Evolutionary conservation across 805 yeast genomes (phyloP).

Genomic region (Starmerella lactis-condensi): DNA sequence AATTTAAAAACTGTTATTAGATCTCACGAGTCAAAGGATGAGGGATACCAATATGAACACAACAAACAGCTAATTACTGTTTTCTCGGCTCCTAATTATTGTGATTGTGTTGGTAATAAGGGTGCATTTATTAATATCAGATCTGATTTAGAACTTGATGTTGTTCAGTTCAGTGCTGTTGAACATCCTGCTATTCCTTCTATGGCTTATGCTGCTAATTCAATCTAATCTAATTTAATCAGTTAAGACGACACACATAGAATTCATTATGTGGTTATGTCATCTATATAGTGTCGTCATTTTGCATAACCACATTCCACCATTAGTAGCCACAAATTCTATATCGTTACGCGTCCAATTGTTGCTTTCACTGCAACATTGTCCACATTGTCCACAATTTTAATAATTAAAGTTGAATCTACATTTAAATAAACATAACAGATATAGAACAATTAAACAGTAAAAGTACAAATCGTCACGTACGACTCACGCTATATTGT

Average conservation of each 20-base stretch:
- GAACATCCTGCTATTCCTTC: conserved; percentile 84
- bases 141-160: conserved; percentile 31
- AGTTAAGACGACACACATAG: too few species aligned
- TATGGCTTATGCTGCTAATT: conserved; percentile 56
- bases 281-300: background rate
- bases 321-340: too few species aligned
- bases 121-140: conserved; percentile 76
- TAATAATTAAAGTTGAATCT: too few species aligned
- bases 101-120: conserved; percentile 76
- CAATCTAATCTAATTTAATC: conserved; percentile 1
- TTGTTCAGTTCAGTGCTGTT: conserved; percentile 55
- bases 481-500: too few species aligned
- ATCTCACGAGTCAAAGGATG: conserved; percentile 89
- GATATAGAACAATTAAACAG: too few species aligned
- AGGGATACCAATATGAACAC: conserved; percentile 78
- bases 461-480: too few species aligned
- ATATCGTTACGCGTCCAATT: too few species aligned
- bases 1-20: conserved; percentile 63
- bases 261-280: background rate
- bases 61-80: conserved; percentile 74
- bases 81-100: conserved; percentile 96
- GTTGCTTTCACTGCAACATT: too few species aligned
- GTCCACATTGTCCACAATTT: too few species aligned
- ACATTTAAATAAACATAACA: too few species aligned
- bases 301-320: too few species aligned